These are phyloP conservation scores for Arthrinium phaeospermum DNA, from an alignment of 2,329 filamentous ascomycete species.

Conservation along the genomic window DNA sequence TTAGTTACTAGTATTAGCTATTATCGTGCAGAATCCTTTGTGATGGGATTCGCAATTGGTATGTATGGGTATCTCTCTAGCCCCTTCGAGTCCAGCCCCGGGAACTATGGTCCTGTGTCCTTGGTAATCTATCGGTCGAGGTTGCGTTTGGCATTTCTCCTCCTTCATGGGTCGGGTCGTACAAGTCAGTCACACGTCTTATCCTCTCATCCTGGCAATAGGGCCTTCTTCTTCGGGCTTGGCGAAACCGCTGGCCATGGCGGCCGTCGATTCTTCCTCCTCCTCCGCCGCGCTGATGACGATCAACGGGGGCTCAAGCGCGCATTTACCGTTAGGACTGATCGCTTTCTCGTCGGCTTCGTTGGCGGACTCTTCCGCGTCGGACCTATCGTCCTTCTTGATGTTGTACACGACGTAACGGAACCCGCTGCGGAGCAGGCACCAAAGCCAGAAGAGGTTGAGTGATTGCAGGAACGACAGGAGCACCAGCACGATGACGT, in stretches of 20 bases:
- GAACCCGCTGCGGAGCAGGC: constrained; percentile 16
- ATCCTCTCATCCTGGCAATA: constrained; percentile 3
- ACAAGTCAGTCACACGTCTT: neutral
- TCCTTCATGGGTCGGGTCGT: neutral
- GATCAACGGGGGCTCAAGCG: neutral
- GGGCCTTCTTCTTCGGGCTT: neutral
- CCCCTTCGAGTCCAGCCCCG: neutral
- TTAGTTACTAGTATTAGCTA: neutral
- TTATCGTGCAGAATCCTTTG: neutral
- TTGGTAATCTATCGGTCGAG: neutral
- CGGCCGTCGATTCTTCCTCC: neutral
- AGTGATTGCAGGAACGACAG: neutral
- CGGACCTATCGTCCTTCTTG: constrained; percentile 19
- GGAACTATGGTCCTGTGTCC: neutral
- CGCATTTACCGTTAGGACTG: neutral
- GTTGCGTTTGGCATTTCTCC: neutral
- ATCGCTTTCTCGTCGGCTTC: neutral
- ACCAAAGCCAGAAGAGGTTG: constrained; percentile 14
- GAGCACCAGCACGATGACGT: constrained; percentile 11
- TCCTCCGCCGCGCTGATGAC: neutral
- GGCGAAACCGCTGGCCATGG: neutral
- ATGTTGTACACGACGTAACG: constrained; percentile 17
- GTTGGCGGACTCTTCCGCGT: neutral
- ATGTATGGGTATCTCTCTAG: neutral
- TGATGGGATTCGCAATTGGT: neutral